phyloP scores from a whole-genome alignment of 2,329 filamentous ascomycete genomes.

The Aspergillus sp. region DNA sequence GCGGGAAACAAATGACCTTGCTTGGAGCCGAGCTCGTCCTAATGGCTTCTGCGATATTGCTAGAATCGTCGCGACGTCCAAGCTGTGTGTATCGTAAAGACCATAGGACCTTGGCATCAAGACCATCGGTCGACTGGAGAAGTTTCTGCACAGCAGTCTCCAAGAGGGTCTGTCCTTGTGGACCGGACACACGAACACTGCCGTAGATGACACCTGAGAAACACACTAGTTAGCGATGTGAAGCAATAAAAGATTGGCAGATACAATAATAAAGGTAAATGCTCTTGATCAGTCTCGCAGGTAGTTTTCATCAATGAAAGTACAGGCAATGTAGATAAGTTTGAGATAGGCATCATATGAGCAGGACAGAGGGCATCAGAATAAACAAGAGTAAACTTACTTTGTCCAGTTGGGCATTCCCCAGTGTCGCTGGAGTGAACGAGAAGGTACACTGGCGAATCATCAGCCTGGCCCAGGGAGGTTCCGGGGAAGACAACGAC shows the following conservation, averaged over 20 bases:
- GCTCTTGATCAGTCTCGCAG: slow-evolving; percentile 79
- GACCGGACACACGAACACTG: slow-evolving; percentile 36
- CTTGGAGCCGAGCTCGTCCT: slow-evolving; percentile 28
- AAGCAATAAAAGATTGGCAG: slow-evolving; percentile 14
- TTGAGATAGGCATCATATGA: slow-evolving; percentile 85
- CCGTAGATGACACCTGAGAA: slow-evolving; percentile 55
- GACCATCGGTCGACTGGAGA: slow-evolving; percentile 28
- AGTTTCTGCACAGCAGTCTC: slow-evolving; percentile 36
- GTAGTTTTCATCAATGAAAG: slow-evolving; percentile 79
- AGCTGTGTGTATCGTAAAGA: slow-evolving; percentile 49
- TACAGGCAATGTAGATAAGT: slow-evolving; percentile 99
- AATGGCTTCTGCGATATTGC: slow-evolving; percentile 5
- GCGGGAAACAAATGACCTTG: slow-evolving; percentile 53
- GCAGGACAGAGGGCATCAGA: slow-evolving; percentile 12
- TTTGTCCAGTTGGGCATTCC: slow-evolving; percentile 82
- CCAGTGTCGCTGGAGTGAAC: slow-evolving; percentile 86
- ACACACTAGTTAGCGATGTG: slow-evolving; percentile 29
- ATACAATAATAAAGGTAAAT: slow-evolving; percentile 9
- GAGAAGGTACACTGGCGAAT: slow-evolving; percentile 54
- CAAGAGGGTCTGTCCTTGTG: slow-evolving; percentile 37
- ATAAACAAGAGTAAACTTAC: slow-evolving; percentile 57
- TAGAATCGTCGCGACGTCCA: slow-evolving; percentile 15
- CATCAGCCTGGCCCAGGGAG: slow-evolving; percentile 21
- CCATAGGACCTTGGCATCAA: slow-evolving; percentile 45
- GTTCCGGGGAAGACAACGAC: slow-evolving; percentile 36